A percentile compares a stretch with the other conserved stretches of the same genome.
Evolutionary conservation across 2,329 filamentous ascomycete genomes (phyloP).

Genomic region (Albophoma yamanashiensis): DNA sequence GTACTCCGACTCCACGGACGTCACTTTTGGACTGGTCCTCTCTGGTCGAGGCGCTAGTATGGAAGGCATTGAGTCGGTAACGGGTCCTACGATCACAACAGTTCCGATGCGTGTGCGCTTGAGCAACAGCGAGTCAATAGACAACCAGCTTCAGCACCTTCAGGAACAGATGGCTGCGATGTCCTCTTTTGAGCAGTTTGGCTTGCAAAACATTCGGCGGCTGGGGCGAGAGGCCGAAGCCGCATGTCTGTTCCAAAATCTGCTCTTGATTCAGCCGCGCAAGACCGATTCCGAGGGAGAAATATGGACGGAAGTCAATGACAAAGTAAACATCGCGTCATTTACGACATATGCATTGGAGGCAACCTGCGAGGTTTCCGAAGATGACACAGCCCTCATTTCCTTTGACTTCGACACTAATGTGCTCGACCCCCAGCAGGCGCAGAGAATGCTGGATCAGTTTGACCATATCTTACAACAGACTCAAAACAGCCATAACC

Average conservation of each 20-base stretch:
- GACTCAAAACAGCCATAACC: background rate
- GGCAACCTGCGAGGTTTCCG: background rate
- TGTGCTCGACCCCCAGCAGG: background rate
- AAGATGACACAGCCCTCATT: background rate
- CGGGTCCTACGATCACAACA: conserved; percentile 3
- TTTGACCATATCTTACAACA: conserved; percentile 1
- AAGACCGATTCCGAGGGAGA: background rate
- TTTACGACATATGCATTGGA: conserved; percentile 4
- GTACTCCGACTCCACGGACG: background rate
- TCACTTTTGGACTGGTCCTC: conserved; percentile 1
- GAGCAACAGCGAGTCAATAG: background rate
- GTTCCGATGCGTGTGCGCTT: background rate
- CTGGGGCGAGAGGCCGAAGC: conserved; percentile 39
- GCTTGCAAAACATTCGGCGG: conserved; percentile 43
- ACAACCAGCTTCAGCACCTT: background rate
- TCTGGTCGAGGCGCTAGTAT: conserved; percentile 1
- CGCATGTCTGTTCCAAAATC: conserved; percentile 38
- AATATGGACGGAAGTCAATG: background rate
- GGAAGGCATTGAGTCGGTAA: conserved; percentile 1
- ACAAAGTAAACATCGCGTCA: background rate
- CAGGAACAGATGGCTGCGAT: background rate
- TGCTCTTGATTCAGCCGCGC: conserved; percentile 2
- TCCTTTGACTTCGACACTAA: background rate
- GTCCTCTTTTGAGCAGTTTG: conserved; percentile 37
- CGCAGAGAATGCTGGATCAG: background rate